Conservation (phyloP, 1,139 yeast genomes). For the Yamadazyma dendronema region DNA sequence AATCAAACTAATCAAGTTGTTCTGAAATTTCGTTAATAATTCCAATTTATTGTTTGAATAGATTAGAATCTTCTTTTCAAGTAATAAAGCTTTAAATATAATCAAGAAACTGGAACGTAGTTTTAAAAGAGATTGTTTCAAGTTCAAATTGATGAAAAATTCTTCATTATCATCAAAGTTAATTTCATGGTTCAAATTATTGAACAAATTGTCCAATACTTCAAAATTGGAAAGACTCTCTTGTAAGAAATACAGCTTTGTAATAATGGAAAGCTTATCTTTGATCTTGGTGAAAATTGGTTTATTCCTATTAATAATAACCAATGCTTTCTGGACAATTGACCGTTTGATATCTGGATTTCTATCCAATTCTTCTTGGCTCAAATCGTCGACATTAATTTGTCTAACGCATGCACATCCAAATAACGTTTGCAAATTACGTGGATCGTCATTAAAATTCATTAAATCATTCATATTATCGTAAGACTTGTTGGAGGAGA, state of each 20-base stretch:
- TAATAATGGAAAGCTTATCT: slow-evolving; percentile 86
- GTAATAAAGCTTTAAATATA: slow-evolving; percentile 70
- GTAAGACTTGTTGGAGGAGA: slow-evolving; percentile 45
- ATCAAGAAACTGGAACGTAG: slow-evolving; percentile 63
- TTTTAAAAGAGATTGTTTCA: slow-evolving; percentile 61
- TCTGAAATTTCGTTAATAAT: slow-evolving; percentile 74
- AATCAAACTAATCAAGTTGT: slow-evolving; percentile 65
- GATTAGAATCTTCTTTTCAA: slow-evolving; percentile 68
- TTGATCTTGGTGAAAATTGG: slow-evolving; percentile 87
- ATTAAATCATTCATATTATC: slow-evolving; percentile 45
- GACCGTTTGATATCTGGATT: slow-evolving; percentile 75
- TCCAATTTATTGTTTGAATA: slow-evolving; percentile 81
- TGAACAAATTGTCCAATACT: slow-evolving; percentile 68
- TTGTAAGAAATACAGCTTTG: slow-evolving; percentile 83
- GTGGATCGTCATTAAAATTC: slow-evolving; percentile 43
- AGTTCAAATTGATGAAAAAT: slow-evolving; percentile 70
- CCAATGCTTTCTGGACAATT: slow-evolving; percentile 87
- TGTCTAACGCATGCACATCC: slow-evolving; percentile 95
- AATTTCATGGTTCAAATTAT: slow-evolving; percentile 54
- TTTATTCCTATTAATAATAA: slow-evolving; percentile 72
- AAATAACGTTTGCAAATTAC: slow-evolving; percentile 68
- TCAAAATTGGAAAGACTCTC: slow-evolving; percentile 69
- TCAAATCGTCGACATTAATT: slow-evolving; percentile 60
- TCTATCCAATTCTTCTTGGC: slow-evolving; percentile 42
- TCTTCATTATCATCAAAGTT: slow-evolving; percentile 37